These are phyloP conservation scores for Taphrina wiesneri DNA, from an alignment of 1,139 yeast genomes.

Conservation along the genomic window DNA sequence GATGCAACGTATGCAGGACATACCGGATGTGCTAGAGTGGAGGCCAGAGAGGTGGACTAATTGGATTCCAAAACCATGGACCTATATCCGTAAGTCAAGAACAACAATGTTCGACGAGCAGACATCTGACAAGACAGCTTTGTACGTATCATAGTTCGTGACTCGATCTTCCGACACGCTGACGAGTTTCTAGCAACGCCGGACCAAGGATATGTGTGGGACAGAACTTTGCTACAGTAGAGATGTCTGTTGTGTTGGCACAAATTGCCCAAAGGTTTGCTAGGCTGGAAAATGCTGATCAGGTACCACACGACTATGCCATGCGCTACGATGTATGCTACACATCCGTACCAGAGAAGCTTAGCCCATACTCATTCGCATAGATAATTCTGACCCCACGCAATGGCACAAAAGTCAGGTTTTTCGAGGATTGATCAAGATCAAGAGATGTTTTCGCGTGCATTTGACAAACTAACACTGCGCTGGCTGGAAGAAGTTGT, in stretches of 20 bases:
- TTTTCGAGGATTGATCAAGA: neutral
- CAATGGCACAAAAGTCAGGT: slow-evolving; percentile 2
- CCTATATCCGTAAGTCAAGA: slow-evolving; percentile 41
- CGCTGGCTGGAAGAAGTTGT: too few species aligned
- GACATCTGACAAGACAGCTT: neutral
- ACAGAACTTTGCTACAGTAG: slow-evolving; percentile 61
- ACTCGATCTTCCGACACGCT: neutral
- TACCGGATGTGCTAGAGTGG: slow-evolving; percentile 53
- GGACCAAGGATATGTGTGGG: slow-evolving; percentile 65
- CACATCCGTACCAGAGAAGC: neutral
- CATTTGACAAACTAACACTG: too few species aligned
- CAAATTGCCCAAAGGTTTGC: slow-evolving; percentile 48
- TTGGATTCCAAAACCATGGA: slow-evolving; percentile 37
- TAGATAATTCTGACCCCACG: slow-evolving; percentile 22
- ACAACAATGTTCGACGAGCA: neutral
- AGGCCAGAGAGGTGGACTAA: slow-evolving; percentile 56
- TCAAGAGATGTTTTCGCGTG: too few species aligned
- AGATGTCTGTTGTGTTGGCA: slow-evolving; percentile 53
- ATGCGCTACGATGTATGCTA: slow-evolving; percentile 13
- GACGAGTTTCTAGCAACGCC: slow-evolving; percentile 48
- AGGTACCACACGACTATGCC: neutral
- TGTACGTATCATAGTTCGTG: neutral
- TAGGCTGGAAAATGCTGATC: slow-evolving; percentile 31
- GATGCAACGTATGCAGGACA: slow-evolving; percentile 53
- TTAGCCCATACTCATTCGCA: neutral